Percentiles rank a stretch among this genome's conserved stretches.
These are phyloP conservation scores for Fraxinus anomala DNA, from an alignment of 257 asterid genomes.

Conservation along the genomic window DNA sequence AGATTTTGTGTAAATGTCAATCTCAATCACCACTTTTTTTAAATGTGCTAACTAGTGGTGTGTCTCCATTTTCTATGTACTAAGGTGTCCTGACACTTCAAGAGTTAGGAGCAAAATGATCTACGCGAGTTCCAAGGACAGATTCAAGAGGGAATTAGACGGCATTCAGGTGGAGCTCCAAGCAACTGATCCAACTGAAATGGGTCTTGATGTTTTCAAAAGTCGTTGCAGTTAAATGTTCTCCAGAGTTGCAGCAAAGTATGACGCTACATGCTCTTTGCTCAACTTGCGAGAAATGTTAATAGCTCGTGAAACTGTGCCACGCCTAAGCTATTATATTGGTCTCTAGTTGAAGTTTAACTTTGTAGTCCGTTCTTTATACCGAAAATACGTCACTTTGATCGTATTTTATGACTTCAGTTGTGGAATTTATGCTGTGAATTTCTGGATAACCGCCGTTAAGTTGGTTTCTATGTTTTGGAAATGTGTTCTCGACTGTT, in stretches of 20 bases:
- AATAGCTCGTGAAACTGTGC: conserved; percentile 38
- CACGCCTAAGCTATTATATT: conserved; percentile 24
- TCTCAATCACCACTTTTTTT: not conserved
- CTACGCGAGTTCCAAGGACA: conserved; percentile 53
- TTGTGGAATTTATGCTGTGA: not conserved
- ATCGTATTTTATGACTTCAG: not conserved
- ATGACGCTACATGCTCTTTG: conserved; percentile 25
- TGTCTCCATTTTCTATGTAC: conserved; percentile 3
- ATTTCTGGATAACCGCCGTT: conserved; percentile 20
- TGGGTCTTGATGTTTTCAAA: conserved; percentile 50
- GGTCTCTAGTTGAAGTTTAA: conserved; percentile 13
- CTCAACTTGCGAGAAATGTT: conserved; percentile 31
- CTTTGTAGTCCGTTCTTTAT: not conserved
- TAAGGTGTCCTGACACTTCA: conserved; percentile 55
- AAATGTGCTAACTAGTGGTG: not conserved
- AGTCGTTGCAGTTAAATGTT: conserved; percentile 42
- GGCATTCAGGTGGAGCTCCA: conserved; percentile 56
- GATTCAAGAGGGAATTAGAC: conserved; percentile 56
- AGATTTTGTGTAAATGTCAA: not conserved
- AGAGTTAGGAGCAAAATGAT: conserved; percentile 58
- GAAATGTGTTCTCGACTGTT: conserved; percentile 27
- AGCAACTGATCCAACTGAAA: conserved; percentile 57
- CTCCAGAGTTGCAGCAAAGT: conserved; percentile 26
- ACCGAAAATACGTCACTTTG: not conserved
- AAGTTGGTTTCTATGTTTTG: conserved; percentile 20